These are phyloP conservation scores for Stylosanthes scabra DNA, from an alignment of 331 rosid species.

Conservation along the genomic window DNA sequence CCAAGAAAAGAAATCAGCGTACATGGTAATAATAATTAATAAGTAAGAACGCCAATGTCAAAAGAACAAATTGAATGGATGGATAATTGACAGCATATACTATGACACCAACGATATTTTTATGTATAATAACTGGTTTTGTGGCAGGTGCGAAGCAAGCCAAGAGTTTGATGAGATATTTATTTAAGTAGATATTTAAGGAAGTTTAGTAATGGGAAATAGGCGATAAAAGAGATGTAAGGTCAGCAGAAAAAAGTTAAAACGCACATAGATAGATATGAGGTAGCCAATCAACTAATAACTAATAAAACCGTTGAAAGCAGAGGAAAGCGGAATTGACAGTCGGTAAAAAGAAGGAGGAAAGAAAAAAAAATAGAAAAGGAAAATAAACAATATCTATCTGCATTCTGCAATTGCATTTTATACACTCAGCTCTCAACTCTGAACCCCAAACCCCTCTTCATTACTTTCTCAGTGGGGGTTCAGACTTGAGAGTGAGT, in stretches of 20 bases:
- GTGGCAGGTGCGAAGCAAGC: neutral
- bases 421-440: neutral
- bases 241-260: no score
- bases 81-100: neutral
- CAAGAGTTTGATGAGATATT: neutral
- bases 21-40: neutral
- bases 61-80: neutral
- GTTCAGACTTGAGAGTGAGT: neutral
- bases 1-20: no score
- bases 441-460: neutral
- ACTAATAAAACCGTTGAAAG: no score
- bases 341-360: no score
- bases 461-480: neutral
- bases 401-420: no score
- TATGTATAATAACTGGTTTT: neutral
- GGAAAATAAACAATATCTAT: no score
- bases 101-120: no score
- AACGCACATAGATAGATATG: no score
- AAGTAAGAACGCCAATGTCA: neutral
- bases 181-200: neutral
- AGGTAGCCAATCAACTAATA: no score
- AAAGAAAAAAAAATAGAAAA: no score
- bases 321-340: no score
- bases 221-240: no score
- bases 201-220: neutral